Percentiles rank a stretch among this genome's conserved stretches.
phyloP scores from a whole-genome alignment of 2,329 filamentous ascomycete species.

The Colletotrichum tamarilloi region DNA sequence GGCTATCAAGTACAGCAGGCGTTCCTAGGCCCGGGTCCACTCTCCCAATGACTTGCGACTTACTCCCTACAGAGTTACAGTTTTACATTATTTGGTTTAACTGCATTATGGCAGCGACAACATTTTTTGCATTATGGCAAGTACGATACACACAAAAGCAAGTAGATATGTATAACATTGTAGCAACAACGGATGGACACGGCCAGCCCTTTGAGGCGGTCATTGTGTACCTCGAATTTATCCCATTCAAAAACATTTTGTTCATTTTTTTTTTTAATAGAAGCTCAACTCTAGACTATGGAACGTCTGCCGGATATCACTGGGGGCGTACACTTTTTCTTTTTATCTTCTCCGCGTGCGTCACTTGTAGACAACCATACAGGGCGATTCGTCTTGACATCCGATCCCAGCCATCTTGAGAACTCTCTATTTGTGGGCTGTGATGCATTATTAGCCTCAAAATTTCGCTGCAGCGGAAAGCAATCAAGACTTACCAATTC shows the following conservation, averaged over 20 bases:
- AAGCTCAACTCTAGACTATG: constrained; percentile 36
- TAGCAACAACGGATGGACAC: constrained; percentile 18
- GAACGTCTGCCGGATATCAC: constrained; percentile 33
- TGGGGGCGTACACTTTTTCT: neutral
- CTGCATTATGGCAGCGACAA: constrained; percentile 26
- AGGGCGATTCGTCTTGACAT: constrained; percentile 27
- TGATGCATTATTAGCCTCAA: neutral
- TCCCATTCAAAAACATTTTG: constrained; percentile 5
- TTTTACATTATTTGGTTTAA: neutral
- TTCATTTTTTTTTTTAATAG: neutral
- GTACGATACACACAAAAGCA: constrained; percentile 17
- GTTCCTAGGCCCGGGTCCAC: no score
- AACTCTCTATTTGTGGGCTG: constrained; percentile 37
- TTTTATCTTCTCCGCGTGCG: neutral
- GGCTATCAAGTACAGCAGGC: no score
- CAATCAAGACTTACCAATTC: constrained; percentile 49
- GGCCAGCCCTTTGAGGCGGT: constrained; percentile 17
- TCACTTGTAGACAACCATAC: constrained; percentile 16
- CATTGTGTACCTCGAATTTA: constrained; percentile 1
- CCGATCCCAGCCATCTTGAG: neutral
- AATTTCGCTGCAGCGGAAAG: neutral
- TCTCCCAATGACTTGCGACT: neutral
- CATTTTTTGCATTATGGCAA: constrained; percentile 23
- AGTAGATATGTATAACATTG: constrained; percentile 29
- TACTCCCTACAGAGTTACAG: neutral